These are phyloP conservation scores for Akanthomyces muscarius DNA, from an alignment of 2,329 filamentous ascomycete species.

Conservation along the genomic window DNA sequence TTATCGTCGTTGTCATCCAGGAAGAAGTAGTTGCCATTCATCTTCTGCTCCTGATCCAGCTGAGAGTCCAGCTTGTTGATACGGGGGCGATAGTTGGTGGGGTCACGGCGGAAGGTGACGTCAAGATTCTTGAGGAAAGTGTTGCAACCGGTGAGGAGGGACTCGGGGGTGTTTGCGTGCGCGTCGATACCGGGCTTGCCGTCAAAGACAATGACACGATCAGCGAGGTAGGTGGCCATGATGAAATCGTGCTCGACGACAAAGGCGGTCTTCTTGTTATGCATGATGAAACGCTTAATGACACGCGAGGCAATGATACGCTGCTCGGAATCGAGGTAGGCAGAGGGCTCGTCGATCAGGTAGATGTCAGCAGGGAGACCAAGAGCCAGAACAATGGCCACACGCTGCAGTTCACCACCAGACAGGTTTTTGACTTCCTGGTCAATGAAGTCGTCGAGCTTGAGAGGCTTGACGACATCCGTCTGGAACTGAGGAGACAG, in stretches of 20 bases:
- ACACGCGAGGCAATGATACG: constrained; percentile 96
- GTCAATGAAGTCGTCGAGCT: constrained; percentile 98
- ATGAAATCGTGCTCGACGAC: constrained; percentile 99
- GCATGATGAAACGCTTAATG: constrained; percentile 99
- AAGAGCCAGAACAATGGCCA: constrained; percentile 94
- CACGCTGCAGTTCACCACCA: constrained; percentile 98
- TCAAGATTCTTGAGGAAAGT: constrained; percentile 93
- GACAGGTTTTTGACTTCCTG: constrained; percentile 99
- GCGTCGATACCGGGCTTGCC: constrained; percentile 85
- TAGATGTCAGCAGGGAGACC: constrained; percentile 97
- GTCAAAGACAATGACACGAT: constrained; percentile 98
- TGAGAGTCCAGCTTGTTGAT: constrained; percentile 98
- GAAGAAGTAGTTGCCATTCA: constrained; percentile 96
- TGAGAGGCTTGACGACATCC: constrained; percentile 98
- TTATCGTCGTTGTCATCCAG: constrained; percentile 66
- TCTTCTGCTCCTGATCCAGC: constrained; percentile 96
- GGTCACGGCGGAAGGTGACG: constrained; percentile 97
- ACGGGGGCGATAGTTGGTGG: constrained; percentile 90
- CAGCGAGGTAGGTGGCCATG: constrained; percentile 75
- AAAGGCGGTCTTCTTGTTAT: constrained; percentile 98
- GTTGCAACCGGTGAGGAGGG: constrained; percentile 93
- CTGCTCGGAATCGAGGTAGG: constrained; percentile 97
- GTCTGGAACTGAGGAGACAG: constrained; percentile 98
- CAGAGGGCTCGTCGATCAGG: constrained; percentile 94
- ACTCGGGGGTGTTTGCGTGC: constrained; percentile 86